Conservation (phyloP, 1,139 yeast genomes). For the Nakaseomyces delphensis region DNA sequence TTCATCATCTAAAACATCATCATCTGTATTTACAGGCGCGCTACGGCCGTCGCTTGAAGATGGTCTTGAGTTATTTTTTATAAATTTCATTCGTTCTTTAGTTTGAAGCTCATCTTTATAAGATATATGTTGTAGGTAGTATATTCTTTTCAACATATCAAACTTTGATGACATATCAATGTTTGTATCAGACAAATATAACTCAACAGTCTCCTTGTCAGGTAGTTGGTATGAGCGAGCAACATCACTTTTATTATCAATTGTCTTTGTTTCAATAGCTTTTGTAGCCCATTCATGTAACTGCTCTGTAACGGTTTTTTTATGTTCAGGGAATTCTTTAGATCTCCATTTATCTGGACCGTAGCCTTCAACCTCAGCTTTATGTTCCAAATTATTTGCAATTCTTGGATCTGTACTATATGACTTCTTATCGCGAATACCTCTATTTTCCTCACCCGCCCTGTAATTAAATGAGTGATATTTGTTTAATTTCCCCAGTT, state of each 20-base stretch:
- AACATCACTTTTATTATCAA: conserved; percentile 18
- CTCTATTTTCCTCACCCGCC: conserved; percentile 80
- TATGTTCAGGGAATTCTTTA: conserved; percentile 35
- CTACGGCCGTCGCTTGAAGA: conserved; percentile 1
- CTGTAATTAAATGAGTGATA: conserved; percentile 59
- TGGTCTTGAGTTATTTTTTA: conserved; percentile 5
- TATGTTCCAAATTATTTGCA: conserved; percentile 54
- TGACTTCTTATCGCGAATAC: conserved; percentile 75
- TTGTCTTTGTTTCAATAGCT: conserved; percentile 32
- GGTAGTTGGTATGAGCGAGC: conserved; percentile 41
- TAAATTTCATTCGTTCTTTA: conserved; percentile 27
- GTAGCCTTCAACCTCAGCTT: conserved; percentile 64
- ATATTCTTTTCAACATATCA: conserved; percentile 58
- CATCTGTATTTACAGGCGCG: neutral
- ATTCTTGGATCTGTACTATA: conserved; percentile 76
- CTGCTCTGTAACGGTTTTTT: conserved; percentile 46
- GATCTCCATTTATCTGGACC: conserved; percentile 59
- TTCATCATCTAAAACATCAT: conserved; percentile 35
- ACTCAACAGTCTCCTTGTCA: conserved; percentile 45
- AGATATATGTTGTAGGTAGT: conserved; percentile 58
- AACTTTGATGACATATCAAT: conserved; percentile 36
- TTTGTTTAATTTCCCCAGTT: conserved; percentile 2
- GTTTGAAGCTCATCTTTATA: conserved; percentile 37
- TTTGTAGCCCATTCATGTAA: conserved; percentile 47
- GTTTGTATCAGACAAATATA: conserved; percentile 44